phyloP scores from a whole-genome alignment of 2,329 filamentous ascomycete species.

The Stachybotrys elegans region DNA sequence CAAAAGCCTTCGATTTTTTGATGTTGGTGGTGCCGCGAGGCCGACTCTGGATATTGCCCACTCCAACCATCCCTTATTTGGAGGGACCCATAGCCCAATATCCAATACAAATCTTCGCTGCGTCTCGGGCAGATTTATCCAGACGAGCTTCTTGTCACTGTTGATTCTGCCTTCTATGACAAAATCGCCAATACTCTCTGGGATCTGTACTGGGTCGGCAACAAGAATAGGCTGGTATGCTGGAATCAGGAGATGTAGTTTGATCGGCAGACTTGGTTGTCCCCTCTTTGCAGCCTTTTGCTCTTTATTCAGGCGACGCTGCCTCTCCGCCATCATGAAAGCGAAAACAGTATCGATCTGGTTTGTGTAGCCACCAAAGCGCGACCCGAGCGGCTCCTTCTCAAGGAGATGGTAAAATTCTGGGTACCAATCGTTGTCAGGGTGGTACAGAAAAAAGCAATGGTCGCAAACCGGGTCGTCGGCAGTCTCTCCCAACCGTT shows the following conservation, averaged over 20 bases:
- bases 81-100: conserved; percentile 27
- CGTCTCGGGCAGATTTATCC: conserved; percentile 30
- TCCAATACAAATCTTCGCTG: conserved; percentile 25
- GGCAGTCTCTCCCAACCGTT: conserved; percentile 26
- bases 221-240: conserved; percentile 33
- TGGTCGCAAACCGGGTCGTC: conserved; percentile 25
- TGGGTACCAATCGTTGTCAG: conserved; percentile 36
- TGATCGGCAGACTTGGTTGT: conserved; percentile 17
- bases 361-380: conserved; percentile 34
- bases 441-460: conserved; percentile 35
- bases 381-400: conserved; percentile 23
- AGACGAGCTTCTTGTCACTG: conserved; percentile 31
- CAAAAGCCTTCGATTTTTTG: too few relatives aligned
- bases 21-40: conserved; percentile 16
- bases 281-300: too few relatives aligned
- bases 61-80: conserved; percentile 18
- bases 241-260: conserved; percentile 32
- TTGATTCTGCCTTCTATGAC: conserved; percentile 33
- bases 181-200: conserved; percentile 30
- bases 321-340: conserved; percentile 32
- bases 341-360: conserved; percentile 34
- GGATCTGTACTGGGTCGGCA: conserved; percentile 28
- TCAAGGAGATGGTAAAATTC: conserved; percentile 32
- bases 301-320: conserved; percentile 18
- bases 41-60: conserved; percentile 21